A percentile compares a stretch with the other conserved stretches of the same genome.
phyloP scores from a whole-genome alignment of 352 stramenopile genomes.

The Phytophthora ohioensis region DNA sequence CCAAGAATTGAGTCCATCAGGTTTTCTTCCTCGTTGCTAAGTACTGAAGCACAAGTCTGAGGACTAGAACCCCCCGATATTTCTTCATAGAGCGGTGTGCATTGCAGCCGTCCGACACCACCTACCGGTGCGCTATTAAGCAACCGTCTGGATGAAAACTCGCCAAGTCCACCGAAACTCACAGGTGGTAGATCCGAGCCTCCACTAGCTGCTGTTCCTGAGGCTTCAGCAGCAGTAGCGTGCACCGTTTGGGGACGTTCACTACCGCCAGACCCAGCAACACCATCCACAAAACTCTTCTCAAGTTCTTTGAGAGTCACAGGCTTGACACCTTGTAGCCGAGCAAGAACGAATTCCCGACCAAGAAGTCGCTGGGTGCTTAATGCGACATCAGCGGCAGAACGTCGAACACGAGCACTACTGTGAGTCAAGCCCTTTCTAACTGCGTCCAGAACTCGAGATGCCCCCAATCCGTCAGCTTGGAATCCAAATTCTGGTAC shows the following conservation, averaged over 20 bases:
- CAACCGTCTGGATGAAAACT: constrained; percentile 53
- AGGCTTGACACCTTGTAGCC: constrained; percentile 78
- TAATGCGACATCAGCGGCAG: constrained; percentile 79
- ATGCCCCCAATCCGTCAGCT: constrained; percentile 66
- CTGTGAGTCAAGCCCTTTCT: constrained; percentile 56
- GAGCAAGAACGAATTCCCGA: constrained; percentile 70
- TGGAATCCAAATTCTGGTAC: constrained; percentile 85
- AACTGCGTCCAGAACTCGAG: constrained; percentile 58
- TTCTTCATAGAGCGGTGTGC: constrained; percentile 44
- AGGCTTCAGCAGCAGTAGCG: constrained; percentile 35
- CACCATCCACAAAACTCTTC: constrained; percentile 78
- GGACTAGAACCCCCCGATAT: constrained; percentile 7
- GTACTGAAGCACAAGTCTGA: constrained; percentile 42
- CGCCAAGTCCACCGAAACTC: constrained; percentile 40
- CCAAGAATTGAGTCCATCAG: constrained; percentile 85
- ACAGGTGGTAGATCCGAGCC: constrained; percentile 49
- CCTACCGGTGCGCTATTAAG: constrained; percentile 80
- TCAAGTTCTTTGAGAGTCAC: constrained; percentile 86
- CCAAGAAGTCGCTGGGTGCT: constrained; percentile 81
- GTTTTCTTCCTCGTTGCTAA: constrained; percentile 86
- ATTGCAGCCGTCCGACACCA: constrained; percentile 68
- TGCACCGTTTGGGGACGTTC: constrained; percentile 75
- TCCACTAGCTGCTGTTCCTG: constrained; percentile 22
- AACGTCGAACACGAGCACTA: constrained; percentile 82
- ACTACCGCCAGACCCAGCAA: constrained; percentile 25